These are phyloP conservation scores for Fusarium brachygibbosum DNA, from an alignment of 2,329 filamentous ascomycete species.

Conservation along the genomic window DNA sequence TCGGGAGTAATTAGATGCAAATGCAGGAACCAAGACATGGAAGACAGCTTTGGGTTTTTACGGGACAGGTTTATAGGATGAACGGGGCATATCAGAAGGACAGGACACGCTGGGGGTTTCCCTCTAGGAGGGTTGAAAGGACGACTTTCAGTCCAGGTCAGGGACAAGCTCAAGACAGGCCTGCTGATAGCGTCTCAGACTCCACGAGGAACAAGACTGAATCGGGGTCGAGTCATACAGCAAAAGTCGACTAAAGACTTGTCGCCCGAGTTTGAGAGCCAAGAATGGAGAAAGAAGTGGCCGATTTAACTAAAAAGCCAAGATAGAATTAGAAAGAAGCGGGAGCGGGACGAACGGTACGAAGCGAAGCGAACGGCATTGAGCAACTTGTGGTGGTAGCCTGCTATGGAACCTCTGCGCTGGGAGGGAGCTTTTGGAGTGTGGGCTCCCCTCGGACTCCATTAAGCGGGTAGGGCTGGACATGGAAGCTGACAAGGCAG, in stretches of 20 bases:
- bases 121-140: constrained; percentile 43
- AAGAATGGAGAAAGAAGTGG: constrained; percentile 18
- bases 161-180: constrained; percentile 46
- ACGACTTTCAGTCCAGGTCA: constrained; percentile 38
- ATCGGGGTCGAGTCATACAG: constrained; percentile 48
- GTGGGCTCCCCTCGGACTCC: constrained; percentile 20
- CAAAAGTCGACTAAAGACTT: constrained; percentile 21
- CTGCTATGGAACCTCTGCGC: constrained; percentile 5
- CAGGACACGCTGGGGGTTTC: constrained; percentile 44
- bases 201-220: constrained; percentile 51
- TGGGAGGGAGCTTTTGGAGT: constrained; percentile 28
- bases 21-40: constrained; percentile 34
- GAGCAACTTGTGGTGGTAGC: constrained; percentile 20
- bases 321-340: constrained; percentile 22
- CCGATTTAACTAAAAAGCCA: constrained; percentile 20
- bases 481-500: constrained; percentile 14
- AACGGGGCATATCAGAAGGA: constrained; percentile 44
- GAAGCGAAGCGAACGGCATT: constrained; percentile 37
- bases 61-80: constrained; percentile 32
- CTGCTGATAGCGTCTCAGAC: constrained; percentile 60
- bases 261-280: constrained; percentile 28
- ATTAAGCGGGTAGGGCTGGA: constrained; percentile 39
- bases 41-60: constrained; percentile 43
- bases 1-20: constrained; percentile 7
- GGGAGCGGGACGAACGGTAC: constrained; percentile 49